These are phyloP conservation scores for Dioscorea alata DNA, from an alignment of 106 monocot genomes.

Conservation along the genomic window DNA sequence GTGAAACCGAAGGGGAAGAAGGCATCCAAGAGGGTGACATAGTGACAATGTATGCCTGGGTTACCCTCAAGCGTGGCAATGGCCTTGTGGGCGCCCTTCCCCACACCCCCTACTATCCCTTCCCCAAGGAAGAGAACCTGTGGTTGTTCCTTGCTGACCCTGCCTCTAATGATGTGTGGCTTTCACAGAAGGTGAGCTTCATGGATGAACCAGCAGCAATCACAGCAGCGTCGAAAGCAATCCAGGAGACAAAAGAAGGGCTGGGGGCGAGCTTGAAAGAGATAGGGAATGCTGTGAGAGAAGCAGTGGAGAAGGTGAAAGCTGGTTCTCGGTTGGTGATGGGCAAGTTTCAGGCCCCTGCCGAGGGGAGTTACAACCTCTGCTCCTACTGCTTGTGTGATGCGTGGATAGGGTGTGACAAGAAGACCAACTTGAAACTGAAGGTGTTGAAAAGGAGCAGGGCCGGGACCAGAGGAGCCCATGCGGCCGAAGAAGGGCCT, in stretches of 20 bases:
- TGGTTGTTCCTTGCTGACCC: conserved; percentile 86
- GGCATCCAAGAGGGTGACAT: conserved; percentile 93
- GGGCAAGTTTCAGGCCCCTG: conserved; percentile 88
- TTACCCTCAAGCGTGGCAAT: conserved; percentile 57
- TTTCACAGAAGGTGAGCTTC: conserved; percentile 91
- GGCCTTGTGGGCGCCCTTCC: conserved; percentile 67
- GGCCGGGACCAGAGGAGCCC: conserved; percentile 48
- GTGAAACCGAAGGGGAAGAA: conserved; percentile 95
- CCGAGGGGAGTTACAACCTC: conserved; percentile 69
- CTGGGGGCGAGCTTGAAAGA: conserved; percentile 68
- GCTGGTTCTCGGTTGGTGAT: conserved; percentile 77
- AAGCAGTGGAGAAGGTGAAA: conserved; percentile 82
- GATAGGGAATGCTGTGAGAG: conserved; percentile 49
- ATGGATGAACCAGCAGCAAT: conserved; percentile 76
- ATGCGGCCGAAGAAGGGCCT: conserved; percentile 48
- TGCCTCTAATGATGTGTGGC: conserved; percentile 74
- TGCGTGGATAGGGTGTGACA: conserved; percentile 85
- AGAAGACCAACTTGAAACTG: conserved; percentile 59
- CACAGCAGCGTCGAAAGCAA: conserved; percentile 71
- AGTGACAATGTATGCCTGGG: conserved; percentile 90
- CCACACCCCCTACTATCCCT: conserved; percentile 72
- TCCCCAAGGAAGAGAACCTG: conserved; percentile 89
- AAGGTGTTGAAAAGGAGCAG: conserved; percentile 68
- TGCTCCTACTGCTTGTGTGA: conserved; percentile 70
- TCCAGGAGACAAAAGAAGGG: conserved; percentile 75